Evolutionary conservation across 176 grass and related monocot species (phyloP).

Genomic region (Zea luxurians): DNA sequence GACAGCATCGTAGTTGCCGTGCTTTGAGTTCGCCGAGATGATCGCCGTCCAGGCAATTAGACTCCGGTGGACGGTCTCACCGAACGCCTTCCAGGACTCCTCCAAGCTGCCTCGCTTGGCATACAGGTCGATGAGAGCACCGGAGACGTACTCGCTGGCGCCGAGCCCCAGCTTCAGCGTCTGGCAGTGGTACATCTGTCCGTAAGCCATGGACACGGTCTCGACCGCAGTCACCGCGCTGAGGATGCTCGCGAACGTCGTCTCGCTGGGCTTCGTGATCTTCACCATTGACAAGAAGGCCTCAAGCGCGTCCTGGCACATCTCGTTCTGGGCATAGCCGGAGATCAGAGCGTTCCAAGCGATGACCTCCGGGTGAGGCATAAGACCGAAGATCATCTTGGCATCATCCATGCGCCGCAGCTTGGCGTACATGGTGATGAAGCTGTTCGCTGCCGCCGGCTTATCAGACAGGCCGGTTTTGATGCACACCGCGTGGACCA

Average conservation of each 20-base stretch:
- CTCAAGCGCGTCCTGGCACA: slow-evolving; percentile 54
- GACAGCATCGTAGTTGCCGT: slow-evolving; percentile 54
- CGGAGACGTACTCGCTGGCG: slow-evolving; percentile 57
- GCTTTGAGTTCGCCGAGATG: slow-evolving; percentile 72
- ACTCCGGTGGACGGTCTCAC: slow-evolving; percentile 34
- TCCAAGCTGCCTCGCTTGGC: slow-evolving; percentile 72
- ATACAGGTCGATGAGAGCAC: slow-evolving; percentile 88
- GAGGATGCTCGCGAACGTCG: slow-evolving; percentile 73
- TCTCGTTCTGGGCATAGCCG: slow-evolving; percentile 72
- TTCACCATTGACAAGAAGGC: slow-evolving; percentile 59
- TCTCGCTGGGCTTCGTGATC: slow-evolving; percentile 57
- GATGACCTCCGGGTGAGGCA: slow-evolving; percentile 52
- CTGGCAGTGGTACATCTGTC: slow-evolving; percentile 65
- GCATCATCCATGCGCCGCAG: slow-evolving; percentile 51
- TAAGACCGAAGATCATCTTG: slow-evolving; percentile 52
- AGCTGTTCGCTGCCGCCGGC: slow-evolving; percentile 57
- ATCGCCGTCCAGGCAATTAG: slow-evolving; percentile 71
- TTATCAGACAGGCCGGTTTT: slow-evolving; percentile 51
- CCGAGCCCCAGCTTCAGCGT: slow-evolving; percentile 51
- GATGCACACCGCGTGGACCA: slow-evolving; percentile 63
- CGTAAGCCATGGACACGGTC: slow-evolving; percentile 65
- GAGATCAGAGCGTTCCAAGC: slow-evolving; percentile 86
- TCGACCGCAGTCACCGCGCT: slow-evolving; percentile 57
- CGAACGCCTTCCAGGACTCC: slow-evolving; percentile 58
- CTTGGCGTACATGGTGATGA: slow-evolving; percentile 88